A percentile compares a stretch with the other conserved stretches of the same genome.
Conservation (phyloP, 202 grass and related monocot genomes). For the Cymbopogon flexuosus region DNA sequence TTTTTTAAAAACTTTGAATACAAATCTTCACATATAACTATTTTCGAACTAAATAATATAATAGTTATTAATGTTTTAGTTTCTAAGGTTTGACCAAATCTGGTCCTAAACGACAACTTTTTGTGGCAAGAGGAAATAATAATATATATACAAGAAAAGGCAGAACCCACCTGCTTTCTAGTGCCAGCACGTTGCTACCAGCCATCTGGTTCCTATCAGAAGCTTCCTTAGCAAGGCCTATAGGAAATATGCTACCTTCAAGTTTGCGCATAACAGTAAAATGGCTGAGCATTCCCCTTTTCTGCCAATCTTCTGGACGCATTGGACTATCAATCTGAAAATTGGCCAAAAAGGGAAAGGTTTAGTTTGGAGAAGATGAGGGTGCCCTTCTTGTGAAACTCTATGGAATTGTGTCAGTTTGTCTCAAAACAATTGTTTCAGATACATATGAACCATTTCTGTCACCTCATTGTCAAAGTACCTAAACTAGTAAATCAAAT, state of each 20-base stretch:
- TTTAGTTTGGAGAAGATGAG: constrained; percentile 28
- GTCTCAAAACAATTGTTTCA: constrained; percentile 11
- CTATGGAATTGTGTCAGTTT: not conserved
- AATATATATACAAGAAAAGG: constrained; percentile 24
- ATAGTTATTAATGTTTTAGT: not conserved
- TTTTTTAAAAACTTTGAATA: not conserved
- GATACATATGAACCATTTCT: constrained; percentile 9
- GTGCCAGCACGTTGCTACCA: constrained; percentile 57
- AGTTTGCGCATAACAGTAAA: constrained; percentile 95
- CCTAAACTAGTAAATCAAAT: constrained; percentile 30
- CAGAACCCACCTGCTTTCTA: constrained; percentile 71
- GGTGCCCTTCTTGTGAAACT: not conserved
- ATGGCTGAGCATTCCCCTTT: constrained; percentile 55
- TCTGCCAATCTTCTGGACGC: constrained; percentile 80
- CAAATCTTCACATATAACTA: not conserved
- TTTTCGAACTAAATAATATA: not conserved
- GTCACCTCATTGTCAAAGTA: constrained; percentile 1
- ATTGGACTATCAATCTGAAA: constrained; percentile 90
- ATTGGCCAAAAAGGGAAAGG: not conserved
- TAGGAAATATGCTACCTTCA: constrained; percentile 86
- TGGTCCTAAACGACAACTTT: not conserved
- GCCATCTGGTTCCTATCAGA: constrained; percentile 72
- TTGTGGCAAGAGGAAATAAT: not conserved
- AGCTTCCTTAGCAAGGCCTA: constrained; percentile 69
- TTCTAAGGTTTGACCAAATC: not conserved